phyloP scores from a whole-genome alignment of 306 rosid genomes.

The Pueraria montana region DNA sequence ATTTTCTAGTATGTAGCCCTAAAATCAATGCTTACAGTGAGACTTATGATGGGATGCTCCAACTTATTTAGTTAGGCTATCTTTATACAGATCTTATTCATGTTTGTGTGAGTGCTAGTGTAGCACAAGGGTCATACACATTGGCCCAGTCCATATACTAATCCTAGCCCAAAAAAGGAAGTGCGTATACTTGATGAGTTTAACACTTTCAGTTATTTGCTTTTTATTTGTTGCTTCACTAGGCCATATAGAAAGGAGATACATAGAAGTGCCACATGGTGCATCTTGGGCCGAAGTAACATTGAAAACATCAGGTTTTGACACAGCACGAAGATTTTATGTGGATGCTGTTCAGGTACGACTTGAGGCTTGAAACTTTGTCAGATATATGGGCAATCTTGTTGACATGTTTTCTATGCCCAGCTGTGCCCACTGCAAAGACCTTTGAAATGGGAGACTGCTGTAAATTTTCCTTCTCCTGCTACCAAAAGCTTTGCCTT shows the following conservation, averaged over 20 bases:
- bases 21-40: conserved; percentile 27
- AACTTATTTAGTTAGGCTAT: conserved; percentile 22
- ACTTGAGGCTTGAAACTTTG: conserved; percentile 35
- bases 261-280: conserved; percentile 85
- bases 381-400: conserved; percentile 26
- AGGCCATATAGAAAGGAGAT: conserved; percentile 96
- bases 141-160: not conserved
- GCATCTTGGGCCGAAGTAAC: conserved; percentile 95
- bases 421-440: conserved; percentile 88
- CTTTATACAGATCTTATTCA: conserved; percentile 29
- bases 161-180: conserved; percentile 13
- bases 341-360: conserved; percentile 91
- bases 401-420: conserved; percentile 57
- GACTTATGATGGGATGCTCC: conserved; percentile 14
- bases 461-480: conserved; percentile 80
- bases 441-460: conserved; percentile 87
- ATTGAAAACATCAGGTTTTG: conserved; percentile 84
- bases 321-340: conserved; percentile 84
- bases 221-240: conserved; percentile 44
- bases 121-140: conserved; percentile 27
- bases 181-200: conserved; percentile 8
- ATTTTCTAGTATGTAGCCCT: conserved; percentile 37
- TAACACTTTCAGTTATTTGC: conserved; percentile 41
- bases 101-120: conserved; percentile 32
- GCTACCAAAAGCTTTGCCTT: conserved; percentile 82